These are phyloP conservation scores for Ascochyta koolunga DNA, from an alignment of 2,329 filamentous ascomycete species.

Conservation along the genomic window DNA sequence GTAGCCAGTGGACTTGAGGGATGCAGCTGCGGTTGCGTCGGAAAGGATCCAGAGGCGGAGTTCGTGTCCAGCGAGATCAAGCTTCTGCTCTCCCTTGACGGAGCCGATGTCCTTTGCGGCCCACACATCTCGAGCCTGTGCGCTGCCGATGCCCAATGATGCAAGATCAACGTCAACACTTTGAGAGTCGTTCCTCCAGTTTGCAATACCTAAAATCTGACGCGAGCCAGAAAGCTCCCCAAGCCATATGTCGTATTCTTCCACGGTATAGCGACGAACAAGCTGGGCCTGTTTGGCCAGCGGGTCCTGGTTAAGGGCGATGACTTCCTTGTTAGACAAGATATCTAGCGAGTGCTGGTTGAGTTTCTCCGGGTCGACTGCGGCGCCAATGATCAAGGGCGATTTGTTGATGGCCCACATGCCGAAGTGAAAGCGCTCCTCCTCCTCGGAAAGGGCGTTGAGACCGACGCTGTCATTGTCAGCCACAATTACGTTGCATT, in stretches of 20 bases:
- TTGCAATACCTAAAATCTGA: conserved; percentile 46
- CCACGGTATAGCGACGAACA: conserved; percentile 48
- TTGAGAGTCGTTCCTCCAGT: conserved; percentile 46
- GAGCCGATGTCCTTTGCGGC: conserved; percentile 29
- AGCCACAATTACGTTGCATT: too few species aligned
- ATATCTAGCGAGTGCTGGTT: conserved; percentile 36
- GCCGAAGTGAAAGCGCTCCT: conserved; percentile 54
- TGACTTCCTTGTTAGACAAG: conserved; percentile 59
- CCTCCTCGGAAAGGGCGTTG: conserved; percentile 41
- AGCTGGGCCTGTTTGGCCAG: conserved; percentile 60
- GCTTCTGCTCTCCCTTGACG: conserved; percentile 21
- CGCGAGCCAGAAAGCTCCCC: conserved; percentile 46
- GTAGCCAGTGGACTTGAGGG: conserved; percentile 31
- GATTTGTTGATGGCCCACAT: conserved; percentile 57
- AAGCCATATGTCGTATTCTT: conserved; percentile 48
- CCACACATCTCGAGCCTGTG: conserved; percentile 48
- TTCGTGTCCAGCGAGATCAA: conserved; percentile 34
- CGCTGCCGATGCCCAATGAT: conserved; percentile 41
- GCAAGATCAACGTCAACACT: conserved; percentile 41
- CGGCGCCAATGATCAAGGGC: conserved; percentile 52
- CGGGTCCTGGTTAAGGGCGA: conserved; percentile 64
- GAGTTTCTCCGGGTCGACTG: conserved; percentile 35
- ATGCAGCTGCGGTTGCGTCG: conserved; percentile 28
- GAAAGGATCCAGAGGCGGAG: conserved; percentile 45
- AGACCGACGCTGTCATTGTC: conserved; percentile 37